Evolutionary conservation across 2,329 filamentous ascomycete genomes (phyloP).

Genomic region (Talaromyces sp.): DNA sequence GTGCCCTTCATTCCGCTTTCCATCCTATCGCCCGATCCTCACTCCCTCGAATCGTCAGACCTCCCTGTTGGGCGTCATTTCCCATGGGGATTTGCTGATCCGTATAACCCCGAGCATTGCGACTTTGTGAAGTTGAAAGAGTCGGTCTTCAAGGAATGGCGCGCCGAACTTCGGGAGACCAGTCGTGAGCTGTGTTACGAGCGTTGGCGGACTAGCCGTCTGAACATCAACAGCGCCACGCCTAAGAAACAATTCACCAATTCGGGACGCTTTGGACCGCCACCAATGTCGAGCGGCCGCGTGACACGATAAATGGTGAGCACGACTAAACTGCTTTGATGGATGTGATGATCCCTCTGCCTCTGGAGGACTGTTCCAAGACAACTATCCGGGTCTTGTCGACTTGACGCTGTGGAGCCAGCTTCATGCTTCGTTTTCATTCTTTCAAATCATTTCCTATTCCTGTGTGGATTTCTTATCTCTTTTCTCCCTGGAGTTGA

Average conservation of each 20-base stretch:
- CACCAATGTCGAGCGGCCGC: constrained; percentile 8
- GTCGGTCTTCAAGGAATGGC: constrained; percentile 89
- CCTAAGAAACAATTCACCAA: constrained; percentile 21
- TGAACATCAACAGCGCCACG: constrained; percentile 25
- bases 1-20: constrained; percentile 77
- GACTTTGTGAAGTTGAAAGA: constrained; percentile 90
- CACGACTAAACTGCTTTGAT: not conserved
- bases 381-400: not conserved
- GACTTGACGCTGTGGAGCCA: not conserved
- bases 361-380: not conserved
- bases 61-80: constrained; percentile 72
- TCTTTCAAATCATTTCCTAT: not conserved
- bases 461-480: not conserved
- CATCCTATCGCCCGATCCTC: constrained; percentile 88
- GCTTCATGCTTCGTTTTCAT: not conserved
- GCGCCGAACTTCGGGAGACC: constrained; percentile 80
- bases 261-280: constrained; percentile 24
- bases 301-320: constrained; percentile 8
- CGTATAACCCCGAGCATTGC: constrained; percentile 85
- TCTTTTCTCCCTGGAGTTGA: not conserved
- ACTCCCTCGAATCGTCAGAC: constrained; percentile 54
- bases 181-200: constrained; percentile 94
- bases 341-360: not conserved
- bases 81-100: constrained; percentile 95
- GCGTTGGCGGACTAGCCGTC: constrained; percentile 70